These are phyloP conservation scores for Rhexocercosporidium sp. DNA, from an alignment of 2,329 filamentous ascomycete species.

Conservation along the genomic window DNA sequence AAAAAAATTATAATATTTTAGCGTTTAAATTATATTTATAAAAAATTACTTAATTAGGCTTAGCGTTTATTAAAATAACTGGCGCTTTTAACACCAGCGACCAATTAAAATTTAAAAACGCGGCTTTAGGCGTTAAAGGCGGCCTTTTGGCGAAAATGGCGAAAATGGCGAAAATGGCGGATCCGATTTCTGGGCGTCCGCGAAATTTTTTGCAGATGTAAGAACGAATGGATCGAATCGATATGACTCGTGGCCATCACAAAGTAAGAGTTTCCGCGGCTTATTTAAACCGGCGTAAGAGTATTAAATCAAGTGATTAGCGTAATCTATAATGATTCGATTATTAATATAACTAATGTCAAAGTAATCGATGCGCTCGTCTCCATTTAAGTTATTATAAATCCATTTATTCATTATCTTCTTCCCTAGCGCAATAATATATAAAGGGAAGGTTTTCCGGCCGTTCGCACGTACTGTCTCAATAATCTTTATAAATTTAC, in stretches of 20 bases:
- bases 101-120: too few species aligned
- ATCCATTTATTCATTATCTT: constrained; percentile 14
- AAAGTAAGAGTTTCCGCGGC: constrained; percentile 12
- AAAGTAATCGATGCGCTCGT: background rate
- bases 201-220: too few species aligned
- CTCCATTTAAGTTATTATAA: background rate
- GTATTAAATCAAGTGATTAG: constrained; percentile 8
- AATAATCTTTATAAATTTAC: constrained; percentile 8
- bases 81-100: too few species aligned
- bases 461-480: constrained; percentile 1
- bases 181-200: too few species aligned
- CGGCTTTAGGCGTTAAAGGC: too few species aligned
- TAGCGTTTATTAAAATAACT: too few species aligned
- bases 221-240: background rate
- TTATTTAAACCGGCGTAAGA: background rate
- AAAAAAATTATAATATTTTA: too few species aligned
- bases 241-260: constrained; percentile 7
- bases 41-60: too few species aligned
- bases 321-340: constrained; percentile 4
- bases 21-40: too few species aligned
- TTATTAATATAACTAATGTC: constrained; percentile 12
- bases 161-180: too few species aligned
- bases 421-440: constrained; percentile 12
- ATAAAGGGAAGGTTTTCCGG: background rate
- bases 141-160: too few species aligned